A percentile compares a stretch with the other conserved stretches of the same genome.
Conservation (phyloP, 257 asterid species). For the Solanum dulcamara region DNA sequence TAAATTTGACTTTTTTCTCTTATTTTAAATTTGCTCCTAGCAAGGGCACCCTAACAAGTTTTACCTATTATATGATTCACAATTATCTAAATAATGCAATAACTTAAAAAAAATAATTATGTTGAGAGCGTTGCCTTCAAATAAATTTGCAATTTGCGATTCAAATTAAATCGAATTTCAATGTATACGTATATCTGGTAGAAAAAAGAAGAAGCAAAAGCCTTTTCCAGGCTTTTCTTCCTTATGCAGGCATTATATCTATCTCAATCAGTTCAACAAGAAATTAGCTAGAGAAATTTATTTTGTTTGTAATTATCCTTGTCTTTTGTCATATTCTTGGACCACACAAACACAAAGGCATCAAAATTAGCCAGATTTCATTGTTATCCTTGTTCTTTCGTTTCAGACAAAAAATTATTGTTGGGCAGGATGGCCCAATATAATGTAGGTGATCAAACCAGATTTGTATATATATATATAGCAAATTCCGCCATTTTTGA, state of each 20-base stretch:
- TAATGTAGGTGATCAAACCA: background rate
- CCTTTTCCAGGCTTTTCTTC: background rate
- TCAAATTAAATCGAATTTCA: background rate
- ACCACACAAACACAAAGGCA: background rate
- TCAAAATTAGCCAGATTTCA: background rate
- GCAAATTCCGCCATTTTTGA: background rate
- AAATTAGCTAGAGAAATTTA: background rate
- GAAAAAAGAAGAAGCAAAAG: background rate
- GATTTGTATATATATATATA: background rate
- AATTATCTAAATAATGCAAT: too few relatives aligned
- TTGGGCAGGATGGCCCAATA: background rate
- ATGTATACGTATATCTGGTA: background rate
- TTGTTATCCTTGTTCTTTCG: background rate
- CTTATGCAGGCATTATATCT: background rate
- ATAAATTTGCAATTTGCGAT: accelerated
- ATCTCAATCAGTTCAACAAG: background rate
- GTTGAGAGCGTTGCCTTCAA: too few relatives aligned
- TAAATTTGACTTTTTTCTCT: background rate
- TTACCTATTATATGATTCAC: background rate
- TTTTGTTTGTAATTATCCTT: background rate
- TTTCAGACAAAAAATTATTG: background rate
- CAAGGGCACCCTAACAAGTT: background rate
- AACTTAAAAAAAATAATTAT: too few relatives aligned
- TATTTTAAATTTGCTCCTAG: background rate
- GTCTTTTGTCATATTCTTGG: background rate